Evolutionary conservation across 352 stramenopile species (phyloP), one percentile per base, ranked within the genome.

Genomic region (Globisporangium perplexum): DNA sequence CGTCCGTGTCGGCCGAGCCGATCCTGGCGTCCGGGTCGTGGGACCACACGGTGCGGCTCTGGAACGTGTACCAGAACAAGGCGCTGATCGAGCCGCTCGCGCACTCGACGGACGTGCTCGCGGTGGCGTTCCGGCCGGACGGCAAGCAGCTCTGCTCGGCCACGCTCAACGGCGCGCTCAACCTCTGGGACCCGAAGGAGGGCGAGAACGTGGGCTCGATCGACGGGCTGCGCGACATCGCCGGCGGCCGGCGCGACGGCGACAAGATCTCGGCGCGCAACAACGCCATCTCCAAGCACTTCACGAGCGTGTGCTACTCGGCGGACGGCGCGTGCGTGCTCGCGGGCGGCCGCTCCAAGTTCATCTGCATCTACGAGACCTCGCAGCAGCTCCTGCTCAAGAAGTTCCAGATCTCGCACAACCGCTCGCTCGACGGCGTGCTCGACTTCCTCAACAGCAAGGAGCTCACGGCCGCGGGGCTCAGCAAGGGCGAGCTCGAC

Each of bases 341-440:
- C 14, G 97, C 96, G 6, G 97, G 96, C 53, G 97, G 97, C 14
- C 95, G 96, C 50, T 98, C 90, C 50, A 99, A 99, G 71, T 99
- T 98, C 66, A 93, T 99, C 52, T 99, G 98, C 65, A 99, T 99
- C 60, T 99, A 99, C 80, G 92, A 98, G 65, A 88, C 97, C 38
- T 95, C 83, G 23, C 78, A 86, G 62, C 85, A 89, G 52, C 95
- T 99, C 28, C 71, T 99, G 51, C 73, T 99, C 46, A 98, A 99
- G 62, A 99, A 99, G 68, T 99, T 99, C 68, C 96, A 99, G 78
- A 84, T 99, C 42, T 98, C 92, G 30, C 97, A 99, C 77, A 99
- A 99, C 73, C 71, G 96, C 44, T 96, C 85, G 31, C 67, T 96
- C 1, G 96, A 99, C 62, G 97, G 96, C 36, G 92, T 99, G 38